Evolutionary conservation across 2,329 filamentous ascomycete genomes (phyloP).

Genomic region (Xylaria polymorpha): DNA sequence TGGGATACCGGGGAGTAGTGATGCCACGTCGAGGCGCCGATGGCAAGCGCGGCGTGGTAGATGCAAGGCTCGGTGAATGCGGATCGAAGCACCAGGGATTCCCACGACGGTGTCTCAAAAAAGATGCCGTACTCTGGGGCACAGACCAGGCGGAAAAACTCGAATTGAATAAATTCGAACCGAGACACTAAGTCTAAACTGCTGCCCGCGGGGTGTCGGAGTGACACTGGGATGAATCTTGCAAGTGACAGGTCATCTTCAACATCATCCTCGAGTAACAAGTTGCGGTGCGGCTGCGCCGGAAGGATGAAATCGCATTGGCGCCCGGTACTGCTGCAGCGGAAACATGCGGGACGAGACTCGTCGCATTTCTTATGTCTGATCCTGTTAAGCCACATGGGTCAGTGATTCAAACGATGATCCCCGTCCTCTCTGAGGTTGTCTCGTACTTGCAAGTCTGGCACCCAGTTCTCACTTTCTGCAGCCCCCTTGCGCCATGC

Average conservation of each 20-base stretch:
- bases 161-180: slow-evolving; percentile 13
- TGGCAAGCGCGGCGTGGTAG: slow-evolving; percentile 18
- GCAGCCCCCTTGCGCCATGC: slow-evolving; percentile 19
- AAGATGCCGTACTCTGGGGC: slow-evolving; percentile 20
- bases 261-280: neutral
- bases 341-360: slow-evolving; percentile 16
- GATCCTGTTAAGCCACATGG: slow-evolving; percentile 8
- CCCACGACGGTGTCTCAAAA: slow-evolving; percentile 8
- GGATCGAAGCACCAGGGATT: slow-evolving; percentile 12
- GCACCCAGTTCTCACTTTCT: slow-evolving; percentile 18
- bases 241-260: neutral
- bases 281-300: neutral
- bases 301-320: slow-evolving; percentile 23
- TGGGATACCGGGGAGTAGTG: slow-evolving; percentile 1
- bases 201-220: neutral
- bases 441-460: slow-evolving; percentile 22
- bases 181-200: neutral
- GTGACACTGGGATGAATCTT: neutral
- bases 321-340: slow-evolving; percentile 19
- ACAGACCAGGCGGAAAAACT: slow-evolving; percentile 22
- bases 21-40: slow-evolving; percentile 11
- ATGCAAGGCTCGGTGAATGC: slow-evolving; percentile 16
- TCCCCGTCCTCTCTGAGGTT: neutral
- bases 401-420: neutral
- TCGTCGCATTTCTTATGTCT: slow-evolving; percentile 29